These are phyloP conservation scores for Mycena floridula DNA, from an alignment of 768 basidiomycete species.

Conservation along the genomic window DNA sequence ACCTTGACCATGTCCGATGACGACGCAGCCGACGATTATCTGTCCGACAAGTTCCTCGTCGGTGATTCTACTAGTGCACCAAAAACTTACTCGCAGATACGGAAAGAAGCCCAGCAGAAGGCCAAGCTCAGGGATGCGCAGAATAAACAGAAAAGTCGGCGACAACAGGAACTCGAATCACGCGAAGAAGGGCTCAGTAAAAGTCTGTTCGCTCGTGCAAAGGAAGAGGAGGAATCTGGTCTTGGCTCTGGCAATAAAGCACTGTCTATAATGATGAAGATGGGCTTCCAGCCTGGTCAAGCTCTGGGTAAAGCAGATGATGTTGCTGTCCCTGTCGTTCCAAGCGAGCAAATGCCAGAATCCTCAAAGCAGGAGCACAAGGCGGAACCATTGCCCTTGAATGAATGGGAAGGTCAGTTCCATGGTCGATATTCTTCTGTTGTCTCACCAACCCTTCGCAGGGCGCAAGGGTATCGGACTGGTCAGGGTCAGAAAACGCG, in stretches of 20 bases:
- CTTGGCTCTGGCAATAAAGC: slow-evolving; percentile 63
- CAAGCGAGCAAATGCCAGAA: not conserved
- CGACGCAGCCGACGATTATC: slow-evolving; percentile 85
- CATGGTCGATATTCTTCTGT: slow-evolving; percentile 5
- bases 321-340: slow-evolving; percentile 1
- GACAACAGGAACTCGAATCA: slow-evolving; percentile 67
- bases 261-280: slow-evolving; percentile 87
- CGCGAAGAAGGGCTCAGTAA: slow-evolving; percentile 73
- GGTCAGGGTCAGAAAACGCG: slow-evolving; percentile 54
- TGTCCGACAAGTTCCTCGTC: slow-evolving; percentile 80
- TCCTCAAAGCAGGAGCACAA: slow-evolving; percentile 31
- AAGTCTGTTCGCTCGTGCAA: slow-evolving; percentile 75
- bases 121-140: slow-evolving; percentile 61
- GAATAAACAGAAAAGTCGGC: slow-evolving; percentile 56
- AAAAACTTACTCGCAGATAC: slow-evolving; percentile 65
- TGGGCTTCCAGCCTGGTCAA: slow-evolving; percentile 87
- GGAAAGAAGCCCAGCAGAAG: slow-evolving; percentile 57
- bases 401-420: slow-evolving; percentile 74
- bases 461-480: slow-evolving; percentile 79
- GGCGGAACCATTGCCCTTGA: slow-evolving; percentile 65
- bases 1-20: slow-evolving; percentile 51
- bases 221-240: slow-evolving; percentile 55
- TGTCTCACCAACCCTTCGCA: slow-evolving; percentile 19
- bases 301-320: slow-evolving; percentile 50
- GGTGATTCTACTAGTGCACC: slow-evolving; percentile 31